Evolutionary conservation across 78 protist genomes (phyloP).

Genomic region (Dictyostelium firmibasis): DNA sequence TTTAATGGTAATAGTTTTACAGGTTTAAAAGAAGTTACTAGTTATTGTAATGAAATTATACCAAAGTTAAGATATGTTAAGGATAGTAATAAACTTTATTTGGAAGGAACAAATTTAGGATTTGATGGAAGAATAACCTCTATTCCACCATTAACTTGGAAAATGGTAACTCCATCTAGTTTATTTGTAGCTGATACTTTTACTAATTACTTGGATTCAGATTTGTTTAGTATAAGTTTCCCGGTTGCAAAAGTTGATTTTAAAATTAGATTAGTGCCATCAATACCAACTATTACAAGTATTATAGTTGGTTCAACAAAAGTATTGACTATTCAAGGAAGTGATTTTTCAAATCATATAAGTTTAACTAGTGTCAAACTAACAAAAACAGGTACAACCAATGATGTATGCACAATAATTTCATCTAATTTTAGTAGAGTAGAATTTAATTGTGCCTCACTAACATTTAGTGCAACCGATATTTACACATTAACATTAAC

Average conservation of each 20-base stretch:
- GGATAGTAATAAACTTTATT: background rate
- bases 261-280: background rate
- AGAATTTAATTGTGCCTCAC: background rate
- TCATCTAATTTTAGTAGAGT: background rate
- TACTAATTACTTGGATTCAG: background rate
- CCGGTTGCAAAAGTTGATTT: background rate
- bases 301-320: background rate
- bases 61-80: background rate
- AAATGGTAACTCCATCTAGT: background rate
- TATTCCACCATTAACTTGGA: background rate
- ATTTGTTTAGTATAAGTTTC: background rate
- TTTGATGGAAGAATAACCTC: background rate
- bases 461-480: background rate
- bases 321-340: background rate
- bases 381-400: background rate
- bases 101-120: conserved; percentile 8
- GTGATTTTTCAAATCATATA: background rate
- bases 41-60: background rate
- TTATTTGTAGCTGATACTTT: background rate
- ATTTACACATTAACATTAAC: background rate
- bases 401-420: background rate
- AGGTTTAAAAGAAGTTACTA: background rate
- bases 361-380: background rate
- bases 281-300: background rate
- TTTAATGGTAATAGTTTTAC: background rate